Percentiles rank a stretch among this genome's conserved stretches.
phyloP scores from a whole-genome alignment of 1,284 basidiomycete species.

The Hemileia vastatrix region DNA sequence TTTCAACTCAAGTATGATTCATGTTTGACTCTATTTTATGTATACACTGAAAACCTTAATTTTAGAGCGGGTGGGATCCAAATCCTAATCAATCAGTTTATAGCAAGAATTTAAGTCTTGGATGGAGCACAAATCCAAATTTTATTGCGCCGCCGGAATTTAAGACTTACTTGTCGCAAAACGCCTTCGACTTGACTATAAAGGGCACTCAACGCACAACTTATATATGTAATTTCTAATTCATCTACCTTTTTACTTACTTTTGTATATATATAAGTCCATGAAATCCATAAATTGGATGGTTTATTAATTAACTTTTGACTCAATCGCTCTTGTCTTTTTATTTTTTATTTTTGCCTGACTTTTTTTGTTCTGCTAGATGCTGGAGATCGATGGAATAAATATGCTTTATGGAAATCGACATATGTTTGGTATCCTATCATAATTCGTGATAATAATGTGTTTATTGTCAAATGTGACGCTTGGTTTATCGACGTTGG shows the following conservation, averaged over 20 bases:
- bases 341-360: no score
- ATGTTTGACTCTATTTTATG: no score
- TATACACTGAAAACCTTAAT: no score
- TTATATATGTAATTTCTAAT: slow-evolving; percentile 4
- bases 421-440: slow-evolving; percentile 27
- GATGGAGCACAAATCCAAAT: slow-evolving; percentile 52
- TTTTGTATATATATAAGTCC: no score
- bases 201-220: background rate
- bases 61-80: slow-evolving; percentile 55
- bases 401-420: slow-evolving; percentile 52
- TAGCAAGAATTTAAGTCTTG: slow-evolving; percentile 54
- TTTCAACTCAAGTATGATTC: slow-evolving; percentile 31
- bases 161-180: slow-evolving; percentile 57
- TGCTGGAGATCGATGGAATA: slow-evolving; percentile 59
- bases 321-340: no score
- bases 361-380: no score
- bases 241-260: no score
- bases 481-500: background rate
- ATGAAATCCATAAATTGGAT: no score
- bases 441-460: slow-evolving; percentile 19
- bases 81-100: slow-evolving; percentile 58
- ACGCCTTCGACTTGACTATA: slow-evolving; percentile 49
- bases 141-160: slow-evolving; percentile 53
- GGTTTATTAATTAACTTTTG: no score
- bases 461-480: background rate